Evolutionary conservation across 352 stramenopile species (phyloP).

Genomic region (Pythium rishiriense): DNA sequence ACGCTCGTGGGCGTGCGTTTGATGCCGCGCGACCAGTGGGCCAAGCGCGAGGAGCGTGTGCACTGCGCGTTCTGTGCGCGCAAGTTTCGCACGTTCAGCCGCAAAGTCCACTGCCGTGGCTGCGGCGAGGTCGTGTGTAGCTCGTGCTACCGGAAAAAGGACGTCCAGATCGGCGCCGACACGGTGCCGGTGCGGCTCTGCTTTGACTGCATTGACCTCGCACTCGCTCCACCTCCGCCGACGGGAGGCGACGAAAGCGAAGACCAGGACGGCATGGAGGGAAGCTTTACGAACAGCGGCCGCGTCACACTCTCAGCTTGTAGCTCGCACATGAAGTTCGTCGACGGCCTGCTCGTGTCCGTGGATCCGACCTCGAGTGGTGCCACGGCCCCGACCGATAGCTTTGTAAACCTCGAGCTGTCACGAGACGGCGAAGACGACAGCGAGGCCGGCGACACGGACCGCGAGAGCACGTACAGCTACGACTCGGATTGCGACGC

Average conservation of each 20-base stretch:
- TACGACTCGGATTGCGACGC: conserved; percentile 28
- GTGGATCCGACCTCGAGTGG: conserved; percentile 31
- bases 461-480: conserved; percentile 27
- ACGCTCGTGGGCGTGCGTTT: conserved; percentile 42
- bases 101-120: conserved; percentile 79
- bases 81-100: conserved; percentile 74
- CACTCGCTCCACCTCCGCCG: conserved; percentile 8
- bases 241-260: not conserved
- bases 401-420: conserved; percentile 39
- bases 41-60: conserved; percentile 63
- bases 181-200: conserved; percentile 60
- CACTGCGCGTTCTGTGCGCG: conserved; percentile 80
- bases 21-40: conserved; percentile 70
- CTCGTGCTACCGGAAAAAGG: conserved; percentile 63
- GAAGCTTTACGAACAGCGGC: conserved; percentile 17
- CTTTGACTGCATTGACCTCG: conserved; percentile 80
- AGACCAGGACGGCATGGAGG: conserved; percentile 30
- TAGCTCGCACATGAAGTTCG: conserved; percentile 20
- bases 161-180: conserved; percentile 42
- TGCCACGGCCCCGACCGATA: conserved; percentile 8
- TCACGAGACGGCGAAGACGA: conserved; percentile 31
- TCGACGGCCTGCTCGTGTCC: conserved; percentile 26
- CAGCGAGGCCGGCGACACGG: conserved; percentile 19
- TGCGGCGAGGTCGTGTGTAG: conserved; percentile 83
- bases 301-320: conserved; percentile 27